These are phyloP conservation scores for Aspergillus sp. DNA, from an alignment of 2,329 filamentous ascomycete genomes.

Conservation along the genomic window DNA sequence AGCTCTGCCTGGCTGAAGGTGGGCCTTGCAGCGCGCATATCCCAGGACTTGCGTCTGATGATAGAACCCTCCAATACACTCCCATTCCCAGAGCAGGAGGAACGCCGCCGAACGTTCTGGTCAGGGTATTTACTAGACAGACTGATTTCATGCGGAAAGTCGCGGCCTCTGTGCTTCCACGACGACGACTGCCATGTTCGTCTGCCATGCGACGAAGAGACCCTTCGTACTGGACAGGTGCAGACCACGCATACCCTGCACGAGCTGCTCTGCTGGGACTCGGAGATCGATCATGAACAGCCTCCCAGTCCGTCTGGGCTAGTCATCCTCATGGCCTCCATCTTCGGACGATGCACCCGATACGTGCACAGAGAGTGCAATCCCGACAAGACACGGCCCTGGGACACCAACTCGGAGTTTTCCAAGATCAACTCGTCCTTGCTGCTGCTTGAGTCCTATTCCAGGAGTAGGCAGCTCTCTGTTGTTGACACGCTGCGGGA, in stretches of 20 bases:
- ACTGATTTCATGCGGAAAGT: constrained; percentile 28
- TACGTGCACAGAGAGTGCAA: constrained; percentile 26
- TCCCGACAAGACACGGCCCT: constrained; percentile 29
- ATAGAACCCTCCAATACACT: constrained; percentile 20
- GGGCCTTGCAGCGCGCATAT: constrained; percentile 59
- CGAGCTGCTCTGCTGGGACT: constrained; percentile 24
- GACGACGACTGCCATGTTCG: constrained; percentile 28
- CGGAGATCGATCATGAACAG: constrained; percentile 13
- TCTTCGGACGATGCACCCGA: constrained; percentile 32
- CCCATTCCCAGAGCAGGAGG: constrained; percentile 26
- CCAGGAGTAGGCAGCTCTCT: constrained; percentile 18
- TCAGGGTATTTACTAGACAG: constrained; percentile 33
- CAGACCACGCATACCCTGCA: constrained; percentile 22
- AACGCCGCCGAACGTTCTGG: constrained; percentile 31
- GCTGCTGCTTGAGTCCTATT: constrained; percentile 33
- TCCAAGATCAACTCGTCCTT: constrained; percentile 32
- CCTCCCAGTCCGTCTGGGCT: constrained; percentile 27
- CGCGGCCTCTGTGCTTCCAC: constrained; percentile 20
- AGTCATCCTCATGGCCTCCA: constrained; percentile 34
- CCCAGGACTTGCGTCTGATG: constrained; percentile 43
- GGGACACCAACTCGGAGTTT: constrained; percentile 38
- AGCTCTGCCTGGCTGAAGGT: constrained; percentile 41
- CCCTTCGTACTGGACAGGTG: constrained; percentile 19
- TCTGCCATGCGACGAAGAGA: constrained; percentile 26
- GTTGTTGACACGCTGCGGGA: constrained; percentile 23